Evolutionary conservation across 2,329 filamentous ascomycete species (phyloP).

Genomic region (Westerdykella sp.): DNA sequence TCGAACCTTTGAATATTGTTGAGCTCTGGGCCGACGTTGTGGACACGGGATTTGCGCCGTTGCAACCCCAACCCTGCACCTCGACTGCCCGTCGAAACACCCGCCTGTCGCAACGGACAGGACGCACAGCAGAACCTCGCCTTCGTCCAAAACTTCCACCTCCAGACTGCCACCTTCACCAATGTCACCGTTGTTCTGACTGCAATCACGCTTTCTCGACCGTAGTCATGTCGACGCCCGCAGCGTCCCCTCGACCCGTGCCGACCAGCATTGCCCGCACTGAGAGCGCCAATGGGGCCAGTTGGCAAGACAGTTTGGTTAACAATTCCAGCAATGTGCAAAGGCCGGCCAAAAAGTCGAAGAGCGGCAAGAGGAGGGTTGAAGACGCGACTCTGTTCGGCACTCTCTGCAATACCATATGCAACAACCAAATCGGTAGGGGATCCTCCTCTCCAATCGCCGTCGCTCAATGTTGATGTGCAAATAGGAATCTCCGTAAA

Average conservation of each 20-base stretch:
- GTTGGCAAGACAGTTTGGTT: background rate
- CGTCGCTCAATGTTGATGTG: constrained; percentile 6
- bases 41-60: too few relatives aligned
- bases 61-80: too few relatives aligned
- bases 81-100: too few relatives aligned
- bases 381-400: constrained; percentile 58
- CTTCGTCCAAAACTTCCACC: too few relatives aligned
- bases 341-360: background rate
- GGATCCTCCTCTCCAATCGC: constrained; percentile 20
- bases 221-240: background rate
- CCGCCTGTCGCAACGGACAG: too few relatives aligned
- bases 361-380: constrained; percentile 48
- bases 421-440: constrained; percentile 76
- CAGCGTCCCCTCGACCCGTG: background rate
- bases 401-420: constrained; percentile 61
- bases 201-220: background rate
- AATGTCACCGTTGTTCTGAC: too few relatives aligned
- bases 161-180: too few relatives aligned
- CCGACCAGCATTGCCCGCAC: background rate
- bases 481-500: constrained; percentile 72
- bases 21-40: too few relatives aligned
- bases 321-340: background rate
- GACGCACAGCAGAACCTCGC: too few relatives aligned
- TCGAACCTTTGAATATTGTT: too few relatives aligned
- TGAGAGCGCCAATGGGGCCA: background rate